phyloP scores from a whole-genome alignment of 192 early-diverging fungal genomes.

The Powellomyces hirtus region DNA sequence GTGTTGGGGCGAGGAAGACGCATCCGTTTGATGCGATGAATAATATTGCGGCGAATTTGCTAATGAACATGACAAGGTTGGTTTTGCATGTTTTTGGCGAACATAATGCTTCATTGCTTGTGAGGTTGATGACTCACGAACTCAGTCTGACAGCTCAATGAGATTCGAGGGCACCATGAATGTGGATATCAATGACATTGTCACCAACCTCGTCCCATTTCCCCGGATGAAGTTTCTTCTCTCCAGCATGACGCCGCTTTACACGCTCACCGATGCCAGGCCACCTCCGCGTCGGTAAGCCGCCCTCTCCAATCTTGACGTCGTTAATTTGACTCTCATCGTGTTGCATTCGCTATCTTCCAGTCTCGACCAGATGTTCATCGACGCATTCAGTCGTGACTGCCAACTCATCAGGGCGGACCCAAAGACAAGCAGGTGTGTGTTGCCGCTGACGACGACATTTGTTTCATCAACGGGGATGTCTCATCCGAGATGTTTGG shows the following conservation, averaged over 20 bases:
- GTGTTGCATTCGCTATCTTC: not conserved
- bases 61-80: conserved; percentile 59
- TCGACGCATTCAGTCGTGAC: conserved; percentile 51
- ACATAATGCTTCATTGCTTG: not conserved
- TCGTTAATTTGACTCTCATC: not conserved
- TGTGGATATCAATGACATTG: conserved; percentile 65
- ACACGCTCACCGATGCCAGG: conserved; percentile 35
- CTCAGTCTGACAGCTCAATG: conserved; percentile 44
- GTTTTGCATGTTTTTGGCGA: not conserved
- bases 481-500: not conserved
- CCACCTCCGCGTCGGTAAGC: conserved; percentile 20
- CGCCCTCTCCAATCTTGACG: conserved; percentile 15
- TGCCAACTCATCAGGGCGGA: conserved; percentile 52
- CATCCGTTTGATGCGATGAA: conserved; percentile 55
- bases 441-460: conserved; percentile 22
- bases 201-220: conserved; percentile 63
- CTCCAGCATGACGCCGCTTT: conserved; percentile 59
- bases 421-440: conserved; percentile 39
- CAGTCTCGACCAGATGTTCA: conserved; percentile 62
- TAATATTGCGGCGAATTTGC: conserved; percentile 57
- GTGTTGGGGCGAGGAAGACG: conserved; percentile 15
- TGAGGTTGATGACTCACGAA: not conserved
- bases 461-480: too few relatives aligned
- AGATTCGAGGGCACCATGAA: conserved; percentile 59
- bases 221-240: conserved; percentile 54